phyloP scores from a whole-genome alignment of 1,139 yeast genomes.

The Suhomyces ambrosiae region DNA sequence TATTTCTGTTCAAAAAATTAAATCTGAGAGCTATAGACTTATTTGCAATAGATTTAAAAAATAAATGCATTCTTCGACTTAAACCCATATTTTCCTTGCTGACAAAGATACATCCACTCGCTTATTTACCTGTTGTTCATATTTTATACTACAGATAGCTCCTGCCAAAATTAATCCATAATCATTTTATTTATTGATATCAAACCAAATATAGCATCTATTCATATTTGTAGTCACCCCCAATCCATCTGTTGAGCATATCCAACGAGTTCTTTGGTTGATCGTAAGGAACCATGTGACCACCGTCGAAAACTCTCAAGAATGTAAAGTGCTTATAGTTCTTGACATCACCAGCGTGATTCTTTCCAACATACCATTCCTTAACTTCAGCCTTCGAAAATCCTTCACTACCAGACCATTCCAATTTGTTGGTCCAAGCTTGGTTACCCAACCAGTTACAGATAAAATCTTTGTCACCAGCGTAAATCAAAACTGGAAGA shows the following conservation, averaged over 20 bases:
- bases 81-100: no score
- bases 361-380: slow-evolving; percentile 42
- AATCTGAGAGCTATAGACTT: no score
- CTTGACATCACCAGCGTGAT: slow-evolving; percentile 50
- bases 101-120: no score
- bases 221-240: slow-evolving; percentile 32
- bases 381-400: slow-evolving; percentile 47
- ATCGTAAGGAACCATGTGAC: slow-evolving; percentile 55
- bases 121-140: no score
- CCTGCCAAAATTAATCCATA: neutral
- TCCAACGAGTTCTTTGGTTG: slow-evolving; percentile 50
- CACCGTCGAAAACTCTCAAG: slow-evolving; percentile 50
- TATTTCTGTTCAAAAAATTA: no score
- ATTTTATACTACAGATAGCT: no score
- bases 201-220: no score
- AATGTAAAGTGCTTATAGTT: slow-evolving; percentile 49
- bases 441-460: slow-evolving; percentile 87
- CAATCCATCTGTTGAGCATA: slow-evolving; percentile 50
- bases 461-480: slow-evolving; percentile 85
- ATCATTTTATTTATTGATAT: neutral
- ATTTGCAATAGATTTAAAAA: no score
- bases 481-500: slow-evolving; percentile 73
- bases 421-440: slow-evolving; percentile 75
- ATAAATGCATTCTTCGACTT: no score
- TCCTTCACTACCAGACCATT: slow-evolving; percentile 62